Percentiles rank a stretch among this genome's conserved stretches.
These are phyloP conservation scores for Suillus hirtellus DNA, from an alignment of 768 basidiomycete genomes.

Conservation along the genomic window DNA sequence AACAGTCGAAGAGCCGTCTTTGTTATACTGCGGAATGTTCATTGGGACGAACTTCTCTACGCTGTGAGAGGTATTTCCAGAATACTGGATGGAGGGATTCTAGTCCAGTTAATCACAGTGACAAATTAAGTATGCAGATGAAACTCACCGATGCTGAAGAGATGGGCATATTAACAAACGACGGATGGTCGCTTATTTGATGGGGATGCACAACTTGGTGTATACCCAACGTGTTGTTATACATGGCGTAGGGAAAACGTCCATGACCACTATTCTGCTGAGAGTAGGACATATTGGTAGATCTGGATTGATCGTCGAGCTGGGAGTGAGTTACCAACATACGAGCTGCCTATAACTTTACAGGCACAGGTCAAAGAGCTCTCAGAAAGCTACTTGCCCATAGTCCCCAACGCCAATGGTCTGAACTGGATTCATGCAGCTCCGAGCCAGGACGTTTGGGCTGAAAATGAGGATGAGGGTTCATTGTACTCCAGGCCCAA, in stretches of 20 bases:
- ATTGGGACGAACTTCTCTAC: slow-evolving; percentile 6
- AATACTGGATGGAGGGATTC: not conserved
- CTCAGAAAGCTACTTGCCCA: not conserved
- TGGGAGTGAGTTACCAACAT: not conserved
- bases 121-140: not conserved
- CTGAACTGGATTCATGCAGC: not conserved
- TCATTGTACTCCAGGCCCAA: not conserved
- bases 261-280: not conserved
- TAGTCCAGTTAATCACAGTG: not conserved
- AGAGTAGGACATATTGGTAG: not conserved
- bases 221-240: slow-evolving; percentile 5
- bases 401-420: not conserved
- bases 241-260: not conserved
- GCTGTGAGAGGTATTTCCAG: not conserved
- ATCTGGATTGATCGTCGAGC: not conserved
- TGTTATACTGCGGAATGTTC: not conserved
- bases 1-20: slow-evolving; percentile 7
- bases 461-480: not conserved
- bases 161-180: not conserved
- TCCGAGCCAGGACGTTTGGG: not conserved
- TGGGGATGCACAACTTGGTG: not conserved
- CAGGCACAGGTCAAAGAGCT: not conserved
- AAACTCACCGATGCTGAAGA: not conserved
- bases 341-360: no score
- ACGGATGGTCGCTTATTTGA: not conserved